Percentiles rank a stretch among this genome's conserved stretches.
phyloP scores from a whole-genome alignment of 2,329 filamentous ascomycete genomes.

The Pseudonectria foliicola region DNA sequence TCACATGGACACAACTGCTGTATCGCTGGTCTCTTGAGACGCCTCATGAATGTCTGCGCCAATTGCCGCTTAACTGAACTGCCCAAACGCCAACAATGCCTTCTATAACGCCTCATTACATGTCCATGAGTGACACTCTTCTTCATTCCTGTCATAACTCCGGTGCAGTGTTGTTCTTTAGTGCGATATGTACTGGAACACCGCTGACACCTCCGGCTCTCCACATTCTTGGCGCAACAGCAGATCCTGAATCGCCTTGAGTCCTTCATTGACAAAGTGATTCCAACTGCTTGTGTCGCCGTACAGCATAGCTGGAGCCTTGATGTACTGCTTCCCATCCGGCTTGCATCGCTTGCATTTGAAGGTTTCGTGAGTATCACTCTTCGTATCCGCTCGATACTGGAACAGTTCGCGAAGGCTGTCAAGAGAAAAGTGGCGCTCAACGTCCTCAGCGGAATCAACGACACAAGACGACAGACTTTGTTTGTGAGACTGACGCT shows the following conservation, averaged over 20 bases:
- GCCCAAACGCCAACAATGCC: no score
- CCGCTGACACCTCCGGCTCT: slow-evolving; percentile 77
- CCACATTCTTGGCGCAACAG: slow-evolving; percentile 77
- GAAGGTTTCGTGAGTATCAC: slow-evolving; percentile 97
- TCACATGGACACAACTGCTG: no score
- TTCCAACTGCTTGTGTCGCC: slow-evolving; percentile 99
- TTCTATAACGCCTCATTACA: slow-evolving; percentile 1
- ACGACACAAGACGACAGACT: slow-evolving; percentile 94
- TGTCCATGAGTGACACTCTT: not conserved
- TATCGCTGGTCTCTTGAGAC: no score
- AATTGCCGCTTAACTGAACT: no score
- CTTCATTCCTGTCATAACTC: not conserved
- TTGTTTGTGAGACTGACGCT: slow-evolving; percentile 96
- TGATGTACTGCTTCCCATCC: slow-evolving; percentile 79
- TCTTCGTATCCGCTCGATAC: slow-evolving; percentile 75
- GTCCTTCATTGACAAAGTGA: slow-evolving; percentile 77
- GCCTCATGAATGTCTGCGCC: no score
- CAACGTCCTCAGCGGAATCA: slow-evolving; percentile 92
- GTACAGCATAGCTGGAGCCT: slow-evolving; percentile 91
- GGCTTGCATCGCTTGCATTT: slow-evolving; percentile 93
- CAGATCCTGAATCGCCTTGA: slow-evolving; percentile 83
- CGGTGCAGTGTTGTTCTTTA: slow-evolving; percentile 18
- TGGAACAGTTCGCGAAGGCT: slow-evolving; percentile 90
- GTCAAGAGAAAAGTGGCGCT: slow-evolving; percentile 91
- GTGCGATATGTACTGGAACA: slow-evolving; percentile 98